Base-by-base conservation (phyloP, 495 filamentous ascomycete genomes). In the Oidiodendron maius region DNA sequence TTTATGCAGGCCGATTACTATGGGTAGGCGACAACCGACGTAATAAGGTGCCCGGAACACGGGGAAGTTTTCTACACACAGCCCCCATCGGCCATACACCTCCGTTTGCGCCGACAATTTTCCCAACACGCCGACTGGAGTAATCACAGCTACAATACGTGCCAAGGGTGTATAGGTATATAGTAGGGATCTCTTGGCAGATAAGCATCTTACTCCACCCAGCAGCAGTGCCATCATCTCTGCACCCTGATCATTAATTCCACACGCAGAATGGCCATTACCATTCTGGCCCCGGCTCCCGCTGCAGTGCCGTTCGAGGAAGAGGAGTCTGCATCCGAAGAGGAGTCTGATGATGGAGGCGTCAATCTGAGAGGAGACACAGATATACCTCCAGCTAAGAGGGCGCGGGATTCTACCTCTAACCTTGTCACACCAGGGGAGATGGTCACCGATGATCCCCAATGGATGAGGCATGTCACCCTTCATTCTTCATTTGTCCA, bases 371-470 rank as follows among this genome's bases (percentile, higher is more conserved):
- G 87, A 53, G 71, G 77, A 44, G 81, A 87, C 59, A 11, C 44
- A n/a, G 63, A 63, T 46, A 62, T 56, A 50, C 61, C 56, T 52
- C 56, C 64, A 61, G 4, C 46, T 28, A 68, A 64, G 51, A 63
- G 58, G 55, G 64, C 53, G 40, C 66, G 47, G 35, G 56, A 43
- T 63, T 45, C 45, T 15, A 18, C 55, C 58, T 30, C 65, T 61
- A 41, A 67, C 69, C 53, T 96, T 53, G 81, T 98, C 43, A 96
- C 90, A 5, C 93, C 93, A 6, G 93, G 93, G 50, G 87, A 96
- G 64, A 68, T 80, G 37, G 84, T 98, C 36, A 96, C 93, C 18
- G 72, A 79, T 56, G 89, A 96, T 66, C 83, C 90, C 5, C 91
- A 97, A 73, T 97, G 90, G 90, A 98, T 98, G 89, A 80, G 89